phyloP scores from a whole-genome alignment of 2,329 filamentous ascomycete genomes.

The Didymella exigua region DNA sequence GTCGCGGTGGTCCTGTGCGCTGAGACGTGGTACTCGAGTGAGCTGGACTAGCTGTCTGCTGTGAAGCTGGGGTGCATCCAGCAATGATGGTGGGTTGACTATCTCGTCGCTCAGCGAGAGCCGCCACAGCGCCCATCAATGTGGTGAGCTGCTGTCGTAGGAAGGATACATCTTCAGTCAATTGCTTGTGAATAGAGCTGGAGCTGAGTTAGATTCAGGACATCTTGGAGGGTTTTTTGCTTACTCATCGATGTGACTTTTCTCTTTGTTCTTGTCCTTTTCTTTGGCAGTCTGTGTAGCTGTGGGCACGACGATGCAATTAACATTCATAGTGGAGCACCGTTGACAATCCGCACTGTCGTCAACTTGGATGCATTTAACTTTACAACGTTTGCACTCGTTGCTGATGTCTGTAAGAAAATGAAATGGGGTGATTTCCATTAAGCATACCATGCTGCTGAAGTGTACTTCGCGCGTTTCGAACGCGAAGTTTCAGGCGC shows the following conservation, averaged over 20 bases:
- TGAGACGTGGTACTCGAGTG: slow-evolving; percentile 11
- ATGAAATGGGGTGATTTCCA: background rate
- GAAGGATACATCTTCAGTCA: slow-evolving; percentile 21
- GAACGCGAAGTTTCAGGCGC: slow-evolving; percentile 14
- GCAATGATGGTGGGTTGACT: background rate
- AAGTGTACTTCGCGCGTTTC: slow-evolving; percentile 31
- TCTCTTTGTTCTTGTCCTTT: slow-evolving; percentile 11
- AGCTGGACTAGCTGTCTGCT: slow-evolving; percentile 12
- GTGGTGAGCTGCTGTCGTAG: slow-evolving; percentile 22
- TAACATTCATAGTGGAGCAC: slow-evolving; percentile 16
- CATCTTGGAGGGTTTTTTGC: background rate
- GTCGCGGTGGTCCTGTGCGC: slow-evolving; percentile 8
- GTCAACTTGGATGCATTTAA: slow-evolving; percentile 22
- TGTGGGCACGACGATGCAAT: slow-evolving; percentile 21
- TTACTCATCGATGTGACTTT: slow-evolving; percentile 11
- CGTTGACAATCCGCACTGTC: slow-evolving; percentile 23
- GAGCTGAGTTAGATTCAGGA: background rate
- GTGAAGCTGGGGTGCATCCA: slow-evolving; percentile 3
- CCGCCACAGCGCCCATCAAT: slow-evolving; percentile 16
- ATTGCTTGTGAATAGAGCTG: slow-evolving; percentile 13
- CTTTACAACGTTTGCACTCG: slow-evolving; percentile 27
- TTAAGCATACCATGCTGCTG: slow-evolving; percentile 22
- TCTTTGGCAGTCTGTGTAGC: slow-evolving; percentile 19
- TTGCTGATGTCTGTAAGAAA: slow-evolving; percentile 19
- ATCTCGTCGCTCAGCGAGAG: slow-evolving; percentile 10